Conservation (phyloP, 1,284 basidiomycete species). For the Boletus mariae region DNA sequence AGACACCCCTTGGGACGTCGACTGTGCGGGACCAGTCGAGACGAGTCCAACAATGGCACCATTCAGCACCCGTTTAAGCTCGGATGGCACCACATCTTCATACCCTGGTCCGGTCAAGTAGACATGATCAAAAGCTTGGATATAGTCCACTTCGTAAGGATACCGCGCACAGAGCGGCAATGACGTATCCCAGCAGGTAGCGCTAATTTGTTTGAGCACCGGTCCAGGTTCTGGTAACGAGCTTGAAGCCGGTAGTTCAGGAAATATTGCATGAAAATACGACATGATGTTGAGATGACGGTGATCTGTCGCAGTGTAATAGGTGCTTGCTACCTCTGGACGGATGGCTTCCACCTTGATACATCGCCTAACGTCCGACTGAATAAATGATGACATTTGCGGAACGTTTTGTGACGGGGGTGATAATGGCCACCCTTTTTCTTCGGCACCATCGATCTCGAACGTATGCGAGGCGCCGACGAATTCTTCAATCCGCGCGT, state of each 20-base stretch:
- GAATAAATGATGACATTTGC: slow-evolving; percentile 1
- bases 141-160: slow-evolving; percentile 67
- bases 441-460: slow-evolving; percentile 18
- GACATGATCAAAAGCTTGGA: slow-evolving; percentile 54
- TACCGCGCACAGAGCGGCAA: slow-evolving; percentile 62
- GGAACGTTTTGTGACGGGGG: slow-evolving; percentile 30
- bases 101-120: slow-evolving; percentile 65
- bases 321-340: slow-evolving; percentile 31
- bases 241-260: slow-evolving; percentile 16
- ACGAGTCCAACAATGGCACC: slow-evolving; percentile 79
- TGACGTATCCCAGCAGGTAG: slow-evolving; percentile 62
- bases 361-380: background rate
- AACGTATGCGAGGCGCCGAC: slow-evolving; percentile 52
- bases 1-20: background rate
- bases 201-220: slow-evolving; percentile 34
- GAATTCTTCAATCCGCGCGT: slow-evolving; percentile 63
- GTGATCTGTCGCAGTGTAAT: slow-evolving; percentile 71
- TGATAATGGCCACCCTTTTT: slow-evolving; percentile 22
- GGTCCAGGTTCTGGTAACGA: slow-evolving; percentile 7
- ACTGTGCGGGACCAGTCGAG: slow-evolving; percentile 14
- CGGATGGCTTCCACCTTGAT: slow-evolving; percentile 22
- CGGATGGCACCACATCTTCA: slow-evolving; percentile 69
- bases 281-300: slow-evolving; percentile 73
- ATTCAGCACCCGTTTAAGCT: slow-evolving; percentile 72
- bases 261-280: slow-evolving; percentile 74